A percentile compares a stretch with the other conserved stretches of the same genome.
These are phyloP conservation scores for Raddia guianensis DNA, from an alignment of 176 grass and related monocot genomes.

Conservation along the genomic window DNA sequence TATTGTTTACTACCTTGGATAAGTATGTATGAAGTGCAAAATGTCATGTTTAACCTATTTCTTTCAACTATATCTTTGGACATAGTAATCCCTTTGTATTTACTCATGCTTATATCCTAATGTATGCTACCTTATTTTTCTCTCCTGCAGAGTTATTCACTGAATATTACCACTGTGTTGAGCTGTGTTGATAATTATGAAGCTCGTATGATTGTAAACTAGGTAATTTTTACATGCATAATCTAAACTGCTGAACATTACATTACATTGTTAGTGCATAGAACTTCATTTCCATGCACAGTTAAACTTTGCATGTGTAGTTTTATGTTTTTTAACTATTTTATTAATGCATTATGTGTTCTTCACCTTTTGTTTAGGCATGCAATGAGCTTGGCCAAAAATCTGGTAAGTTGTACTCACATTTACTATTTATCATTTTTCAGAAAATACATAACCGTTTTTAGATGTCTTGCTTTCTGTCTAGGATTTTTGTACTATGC, in stretches of 20 bases:
- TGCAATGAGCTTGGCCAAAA: constrained; percentile 96
- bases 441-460: not conserved
- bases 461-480: constrained; percentile 3
- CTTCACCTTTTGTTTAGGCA: constrained; percentile 59
- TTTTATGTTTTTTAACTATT: not conserved
- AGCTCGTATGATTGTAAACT: constrained; percentile 97
- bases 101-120: constrained; percentile 1
- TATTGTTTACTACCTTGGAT: too few species aligned
- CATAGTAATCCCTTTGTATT: constrained; percentile 15
- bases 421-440: not conserved
- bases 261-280: constrained; percentile 21
- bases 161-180: constrained; percentile 95
- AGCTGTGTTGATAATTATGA: constrained; percentile 99
- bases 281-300: constrained; percentile 6
- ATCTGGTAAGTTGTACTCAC: constrained; percentile 62
- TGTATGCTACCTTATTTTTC: constrained; percentile 19
- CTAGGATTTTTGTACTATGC: constrained; percentile 14
- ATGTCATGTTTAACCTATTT: not conserved
- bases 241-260: constrained; percentile 10
- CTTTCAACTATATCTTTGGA: not conserved
- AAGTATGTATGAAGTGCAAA: not conserved
- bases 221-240: constrained; percentile 48
- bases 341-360: constrained; percentile 14
- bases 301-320: constrained; percentile 4
- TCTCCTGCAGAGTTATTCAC: constrained; percentile 75